Evolutionary conservation across 768 basidiomycete species (phyloP), one percentile per base, ranked within the genome.

Genomic region (Saitozyma podzolica): DNA sequence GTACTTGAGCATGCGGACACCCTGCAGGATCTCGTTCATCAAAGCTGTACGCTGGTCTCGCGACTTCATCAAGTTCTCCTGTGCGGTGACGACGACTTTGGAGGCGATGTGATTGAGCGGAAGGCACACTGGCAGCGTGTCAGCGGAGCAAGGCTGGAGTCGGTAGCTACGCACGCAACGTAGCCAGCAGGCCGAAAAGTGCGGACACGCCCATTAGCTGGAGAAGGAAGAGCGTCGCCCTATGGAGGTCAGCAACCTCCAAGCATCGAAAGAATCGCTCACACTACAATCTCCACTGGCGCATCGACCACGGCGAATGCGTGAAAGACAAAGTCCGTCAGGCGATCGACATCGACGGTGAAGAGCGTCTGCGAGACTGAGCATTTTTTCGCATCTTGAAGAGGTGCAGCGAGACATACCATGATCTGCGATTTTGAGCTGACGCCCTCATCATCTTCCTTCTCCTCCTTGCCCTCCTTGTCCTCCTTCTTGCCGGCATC

Each of bases 321-420:
- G 55, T 80, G 77, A 59, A 73, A 78, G 29, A 76, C 74, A 72
- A 94, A 90, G 55, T 94, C 90, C 76, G 88, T 86, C 64, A 94
- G 88, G 58, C 92, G 85, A 76, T 94, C 91, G 39, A 93, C 91
- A 68, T 96, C 92, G 6, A 91, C 92, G 7, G 92, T 94, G 90
- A 95, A 93, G 39, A 95, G 84, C 2, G 90, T 94, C 73, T 75
- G 20, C 7, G n/a, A 39, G 17, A 41, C 9, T 20, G 10, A 20
- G 29, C 10, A 52, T 9, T 0, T 19, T 0, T 9, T 3, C 37
- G 9, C 47, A 41, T 29, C 0, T 62, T 10, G 11, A n/a, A 4
- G 43, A 60, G 9, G 42, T 8, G 14, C 40, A 47, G 3, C 5
- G 29, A 40, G 37, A 65, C 74, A 47, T 29, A 73, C 74, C 92